Conservation (phyloP, 495 filamentous ascomycete genomes). For the Daldinia childiae region DNA sequence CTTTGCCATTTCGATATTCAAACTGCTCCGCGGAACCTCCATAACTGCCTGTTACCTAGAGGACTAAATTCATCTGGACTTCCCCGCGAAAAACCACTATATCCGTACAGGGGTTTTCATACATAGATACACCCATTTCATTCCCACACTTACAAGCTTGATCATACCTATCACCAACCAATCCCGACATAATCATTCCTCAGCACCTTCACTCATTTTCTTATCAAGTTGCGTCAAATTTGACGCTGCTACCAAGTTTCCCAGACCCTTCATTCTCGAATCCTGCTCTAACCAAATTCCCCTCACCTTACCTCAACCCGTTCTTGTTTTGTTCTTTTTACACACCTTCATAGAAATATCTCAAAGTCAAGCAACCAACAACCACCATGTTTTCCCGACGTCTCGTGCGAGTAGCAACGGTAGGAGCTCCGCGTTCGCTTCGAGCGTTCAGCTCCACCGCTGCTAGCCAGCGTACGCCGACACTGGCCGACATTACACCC, state of each 20-base stretch:
- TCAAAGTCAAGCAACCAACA: conserved; percentile 16
- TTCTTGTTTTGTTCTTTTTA: conserved; percentile 20
- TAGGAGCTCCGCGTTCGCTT: conserved; percentile 57
- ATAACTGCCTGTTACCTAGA: conserved; percentile 25
- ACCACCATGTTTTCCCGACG: conserved; percentile 49
- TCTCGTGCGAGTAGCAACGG: conserved; percentile 54
- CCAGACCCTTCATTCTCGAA: conserved; percentile 23
- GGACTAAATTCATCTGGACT: conserved; percentile 17
- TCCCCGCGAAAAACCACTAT: conserved; percentile 35
- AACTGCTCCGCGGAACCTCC: conserved; percentile 33
- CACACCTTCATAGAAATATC: conserved; percentile 6
- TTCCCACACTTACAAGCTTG: neutral
- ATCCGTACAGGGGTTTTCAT: conserved; percentile 12
- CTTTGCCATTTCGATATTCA: neutral
- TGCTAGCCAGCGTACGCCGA: conserved; percentile 67
- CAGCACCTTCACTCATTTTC: conserved; percentile 30
- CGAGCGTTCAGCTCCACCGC: conserved; percentile 71
- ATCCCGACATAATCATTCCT: conserved; percentile 38
- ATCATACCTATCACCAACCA: conserved; percentile 31
- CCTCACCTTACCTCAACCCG: neutral
- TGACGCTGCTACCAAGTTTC: conserved; percentile 19
- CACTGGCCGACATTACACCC: conserved; percentile 80
- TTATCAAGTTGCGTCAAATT: conserved; percentile 38
- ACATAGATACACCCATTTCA: conserved; percentile 24
- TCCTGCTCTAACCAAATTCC: conserved; percentile 9